These are phyloP conservation scores for Carallia pectinifolia DNA, from an alignment of 345 rosid genomes.

Conservation along the genomic window DNA sequence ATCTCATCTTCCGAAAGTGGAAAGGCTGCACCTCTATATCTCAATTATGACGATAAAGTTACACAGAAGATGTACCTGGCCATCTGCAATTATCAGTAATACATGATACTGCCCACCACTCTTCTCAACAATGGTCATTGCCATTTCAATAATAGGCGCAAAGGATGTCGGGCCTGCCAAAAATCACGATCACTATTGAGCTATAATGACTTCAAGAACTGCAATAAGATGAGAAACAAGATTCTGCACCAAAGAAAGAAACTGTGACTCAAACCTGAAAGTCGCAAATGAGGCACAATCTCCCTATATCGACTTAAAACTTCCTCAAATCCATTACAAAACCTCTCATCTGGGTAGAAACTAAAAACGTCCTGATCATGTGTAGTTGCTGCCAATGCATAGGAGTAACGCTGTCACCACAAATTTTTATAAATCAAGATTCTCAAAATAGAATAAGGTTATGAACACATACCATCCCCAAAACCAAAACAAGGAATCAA, in stretches of 20 bases:
- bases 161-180: slow-evolving; percentile 22
- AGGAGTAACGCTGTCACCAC: slow-evolving; percentile 10
- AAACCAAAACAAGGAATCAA: slow-evolving; percentile 36
- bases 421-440: slow-evolving; percentile 5
- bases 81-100: slow-evolving; percentile 32
- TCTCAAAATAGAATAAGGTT: neutral
- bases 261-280: slow-evolving; percentile 27
- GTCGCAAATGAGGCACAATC: slow-evolving; percentile 32
- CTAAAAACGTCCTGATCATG: slow-evolving; percentile 36
- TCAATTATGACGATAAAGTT: neutral
- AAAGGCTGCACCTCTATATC: neutral
- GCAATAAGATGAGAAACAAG: slow-evolving; percentile 4
- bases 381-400: slow-evolving; percentile 25
- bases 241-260: neutral
- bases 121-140: slow-evolving; percentile 29
- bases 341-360: slow-evolving; percentile 28
- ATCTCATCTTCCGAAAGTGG: neutral
- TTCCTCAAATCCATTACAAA: slow-evolving; percentile 35
- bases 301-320: slow-evolving; percentile 30
- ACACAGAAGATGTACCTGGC: slow-evolving; percentile 22
- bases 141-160: slow-evolving; percentile 36
- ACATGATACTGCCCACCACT: slow-evolving; percentile 37
- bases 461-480: slow-evolving; percentile 33
- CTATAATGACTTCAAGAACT: slow-evolving; percentile 8
- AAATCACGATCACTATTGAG: slow-evolving; percentile 4